Evolutionary conservation across 148 eudicot genomes (phyloP), one percentile per base, ranked within the genome.

Genomic region (Heliosperma pusillum): DNA sequence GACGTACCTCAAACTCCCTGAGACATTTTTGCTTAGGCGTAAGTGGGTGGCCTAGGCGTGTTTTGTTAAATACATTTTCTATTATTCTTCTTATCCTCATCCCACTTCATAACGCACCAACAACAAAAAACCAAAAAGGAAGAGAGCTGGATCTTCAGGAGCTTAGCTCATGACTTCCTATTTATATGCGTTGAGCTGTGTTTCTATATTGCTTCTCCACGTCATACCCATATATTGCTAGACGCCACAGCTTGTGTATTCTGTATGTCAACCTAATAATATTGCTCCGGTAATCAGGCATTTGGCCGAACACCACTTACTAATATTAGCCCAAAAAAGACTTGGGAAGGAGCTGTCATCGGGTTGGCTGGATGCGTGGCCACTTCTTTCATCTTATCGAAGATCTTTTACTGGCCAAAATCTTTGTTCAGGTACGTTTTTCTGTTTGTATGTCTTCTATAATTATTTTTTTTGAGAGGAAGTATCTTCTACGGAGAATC

Each of bases 241-340:
- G 17, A 4, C 29, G 16, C 45, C 22, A 50, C 40, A 55, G 29
- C n/a, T 22, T 21, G 22, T 9, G 8, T 57, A 63, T 21, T 74
- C 24, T 74, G 26, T 19, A 22, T 47, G 7, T 66, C 30, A 29
- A 60, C 27, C 69, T 70, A 33, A 52, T 71, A n/a, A 71, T 22
- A 8, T 56, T 52, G 45, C 16, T 75, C 67, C 40, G 61, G 65
- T 45, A 64, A 68, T 86, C 82, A 95, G 99, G 89, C 90, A 33
- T 90, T 95, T 88, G 99, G 97, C 44, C 85, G 94, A 78, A 95
- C 97, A 55, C 99, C 97, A 13, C 92, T 95, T 33, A 95, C 76
- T 44, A 79, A 68, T 80, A 77, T 95, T 70, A 95, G 99, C 78
- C 99, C 99, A 10, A 95, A 92, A 77, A 95, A 95, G 83, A 95